A percentile compares a stretch with the other conserved stretches of the same genome.
Conservation (phyloP, 2,329 filamentous ascomycete genomes). For the Fusarium hainanense region DNA sequence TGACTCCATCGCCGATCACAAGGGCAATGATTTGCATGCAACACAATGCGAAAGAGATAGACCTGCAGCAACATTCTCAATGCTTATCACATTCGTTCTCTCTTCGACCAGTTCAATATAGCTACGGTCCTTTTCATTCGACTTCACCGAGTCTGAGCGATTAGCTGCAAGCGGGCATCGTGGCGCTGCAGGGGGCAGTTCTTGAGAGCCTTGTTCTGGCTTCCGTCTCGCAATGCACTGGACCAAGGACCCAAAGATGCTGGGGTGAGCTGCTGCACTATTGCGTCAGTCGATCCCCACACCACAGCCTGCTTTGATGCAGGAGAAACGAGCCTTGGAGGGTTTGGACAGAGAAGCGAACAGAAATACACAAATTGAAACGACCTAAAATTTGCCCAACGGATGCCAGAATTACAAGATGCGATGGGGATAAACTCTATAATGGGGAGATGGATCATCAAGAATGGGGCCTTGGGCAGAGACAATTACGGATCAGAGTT, state of each 20-base stretch:
- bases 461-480: conserved; percentile 35
- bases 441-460: conserved; percentile 5
- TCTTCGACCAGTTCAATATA: not conserved
- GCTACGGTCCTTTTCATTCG: conserved; percentile 8
- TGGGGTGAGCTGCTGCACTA: conserved; percentile 42
- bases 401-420: conserved; percentile 6
- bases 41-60: conserved; percentile 20
- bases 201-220: conserved; percentile 36
- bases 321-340: conserved; percentile 29
- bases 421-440: conserved; percentile 9
- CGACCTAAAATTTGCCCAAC: conserved; percentile 17
- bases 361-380: conserved; percentile 4
- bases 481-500: conserved; percentile 19
- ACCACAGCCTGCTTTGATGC: conserved; percentile 32
- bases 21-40: conserved; percentile 33
- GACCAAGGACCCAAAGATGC: conserved; percentile 31
- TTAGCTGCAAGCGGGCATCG: conserved; percentile 26
- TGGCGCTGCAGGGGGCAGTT: conserved; percentile 31
- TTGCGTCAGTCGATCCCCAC: conserved; percentile 46
- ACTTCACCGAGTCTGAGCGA: conserved; percentile 26
- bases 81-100: not conserved
- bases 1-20: conserved; percentile 27
- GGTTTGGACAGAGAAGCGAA: conserved; percentile 10
- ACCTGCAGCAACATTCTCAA: conserved; percentile 17
- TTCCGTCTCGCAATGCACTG: conserved; percentile 26